Conservation (phyloP, 257 asterid species). For the Gentiana straminea region DNA sequence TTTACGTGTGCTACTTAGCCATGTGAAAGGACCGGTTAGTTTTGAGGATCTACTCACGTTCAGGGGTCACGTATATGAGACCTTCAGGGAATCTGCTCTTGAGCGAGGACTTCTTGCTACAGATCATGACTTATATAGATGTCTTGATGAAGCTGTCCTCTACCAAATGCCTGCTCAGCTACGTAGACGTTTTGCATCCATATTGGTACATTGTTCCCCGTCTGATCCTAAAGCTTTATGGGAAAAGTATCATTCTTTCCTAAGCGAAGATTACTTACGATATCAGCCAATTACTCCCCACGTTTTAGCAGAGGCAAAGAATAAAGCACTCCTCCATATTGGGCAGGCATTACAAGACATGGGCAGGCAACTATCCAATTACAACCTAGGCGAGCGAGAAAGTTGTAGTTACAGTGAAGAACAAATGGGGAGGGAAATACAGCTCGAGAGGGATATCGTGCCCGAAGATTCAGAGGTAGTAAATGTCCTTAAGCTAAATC, state of each 20-base stretch:
- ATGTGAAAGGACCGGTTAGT: neutral
- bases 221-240: neutral
- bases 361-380: neutral
- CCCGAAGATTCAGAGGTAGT: neutral
- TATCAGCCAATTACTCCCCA: no score
- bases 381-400: rapidly evolving
- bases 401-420: rapidly evolving
- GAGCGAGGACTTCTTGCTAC: neutral
- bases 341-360: neutral
- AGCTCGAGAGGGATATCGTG: neutral
- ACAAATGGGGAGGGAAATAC: neutral
- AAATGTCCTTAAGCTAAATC: neutral
- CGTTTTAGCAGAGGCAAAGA: no score
- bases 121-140: no score
- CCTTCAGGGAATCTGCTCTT: neutral
- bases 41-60: neutral
- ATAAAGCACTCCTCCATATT: no score
- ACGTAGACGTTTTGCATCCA: neutral
- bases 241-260: neutral
- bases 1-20: neutral
- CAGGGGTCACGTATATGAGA: neutral
- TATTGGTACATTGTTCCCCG: neutral
- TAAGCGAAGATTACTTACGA: neutral
- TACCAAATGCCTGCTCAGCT: neutral
- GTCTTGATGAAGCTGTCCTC: neutral